Conservation (phyloP, 106 monocot species). For the Dactylorhiza incarnata region DNA sequence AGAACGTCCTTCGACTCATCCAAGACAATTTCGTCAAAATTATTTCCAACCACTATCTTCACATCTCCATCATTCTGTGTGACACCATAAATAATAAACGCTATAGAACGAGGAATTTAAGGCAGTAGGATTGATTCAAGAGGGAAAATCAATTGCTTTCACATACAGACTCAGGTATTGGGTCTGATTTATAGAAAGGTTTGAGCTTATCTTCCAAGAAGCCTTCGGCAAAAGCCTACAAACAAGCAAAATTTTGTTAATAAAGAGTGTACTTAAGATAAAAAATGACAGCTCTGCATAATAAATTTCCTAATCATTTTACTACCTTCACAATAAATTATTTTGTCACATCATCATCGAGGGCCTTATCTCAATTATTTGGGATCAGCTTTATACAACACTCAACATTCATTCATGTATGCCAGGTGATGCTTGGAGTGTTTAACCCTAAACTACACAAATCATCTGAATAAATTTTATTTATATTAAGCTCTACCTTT, state of each 20-base stretch:
- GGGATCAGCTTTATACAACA: too few relatives aligned
- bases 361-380: too few relatives aligned
- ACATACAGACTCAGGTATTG: constrained; percentile 71
- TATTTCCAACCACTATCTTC: constrained; percentile 82
- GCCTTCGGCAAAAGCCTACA: constrained; percentile 64
- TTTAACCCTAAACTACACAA: too few relatives aligned
- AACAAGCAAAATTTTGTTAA: background rate
- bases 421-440: too few relatives aligned
- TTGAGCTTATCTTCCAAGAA: constrained; percentile 88
- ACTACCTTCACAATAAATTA: background rate
- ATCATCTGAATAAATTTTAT: too few relatives aligned
- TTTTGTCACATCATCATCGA: too few relatives aligned
- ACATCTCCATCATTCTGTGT: constrained; percentile 83
- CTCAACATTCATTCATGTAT: too few relatives aligned
- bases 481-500: too few relatives aligned
- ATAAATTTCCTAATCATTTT: background rate
- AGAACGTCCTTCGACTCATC: constrained; percentile 93
- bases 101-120: background rate
- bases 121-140: background rate
- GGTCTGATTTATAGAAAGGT: constrained; percentile 92
- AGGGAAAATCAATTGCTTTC: background rate
- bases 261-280: background rate
- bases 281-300: background rate
- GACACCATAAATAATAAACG: constrained; percentile 5
- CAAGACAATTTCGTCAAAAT: constrained; percentile 75